Percentiles rank a stretch among this genome's conserved stretches.
Conservation (phyloP, 495 filamentous ascomycete species). For the Friedmanniomyces endolithicus region DNA sequence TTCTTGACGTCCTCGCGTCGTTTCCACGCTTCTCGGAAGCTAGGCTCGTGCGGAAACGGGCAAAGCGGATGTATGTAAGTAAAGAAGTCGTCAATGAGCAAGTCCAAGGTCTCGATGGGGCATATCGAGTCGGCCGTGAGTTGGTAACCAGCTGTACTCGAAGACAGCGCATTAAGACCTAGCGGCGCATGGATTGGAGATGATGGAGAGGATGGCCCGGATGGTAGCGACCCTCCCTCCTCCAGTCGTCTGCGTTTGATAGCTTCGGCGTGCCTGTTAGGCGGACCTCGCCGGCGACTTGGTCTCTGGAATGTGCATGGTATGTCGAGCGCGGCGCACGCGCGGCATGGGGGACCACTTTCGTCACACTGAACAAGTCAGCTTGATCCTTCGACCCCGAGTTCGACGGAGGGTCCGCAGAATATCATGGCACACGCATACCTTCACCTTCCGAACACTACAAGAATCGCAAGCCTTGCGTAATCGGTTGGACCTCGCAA, state of each 20-base stretch:
- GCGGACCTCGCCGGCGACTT: conserved; percentile 69
- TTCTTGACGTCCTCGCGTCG: conserved; percentile 57
- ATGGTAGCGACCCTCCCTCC: conserved; percentile 19
- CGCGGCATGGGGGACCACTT: conserved; percentile 62
- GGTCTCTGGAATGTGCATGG: conserved; percentile 73
- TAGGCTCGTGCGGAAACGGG: conserved; percentile 74
- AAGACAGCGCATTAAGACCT: conserved; percentile 32
- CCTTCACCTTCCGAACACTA: conserved; percentile 77
- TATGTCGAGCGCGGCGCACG: conserved; percentile 65
- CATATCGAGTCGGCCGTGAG: conserved; percentile 64
- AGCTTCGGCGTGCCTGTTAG: conserved; percentile 73
- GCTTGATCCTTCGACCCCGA: not conserved
- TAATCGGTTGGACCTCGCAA: conserved; percentile 40
- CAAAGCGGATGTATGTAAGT: conserved; percentile 79
- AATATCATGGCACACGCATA: conserved; percentile 21
- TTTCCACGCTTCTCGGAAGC: conserved; percentile 61
- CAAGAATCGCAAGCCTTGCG: conserved; percentile 78
- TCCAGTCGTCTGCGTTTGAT: conserved; percentile 57
- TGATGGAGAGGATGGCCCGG: conserved; percentile 30
- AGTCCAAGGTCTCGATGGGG: conserved; percentile 48
- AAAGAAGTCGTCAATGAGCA: conserved; percentile 77
- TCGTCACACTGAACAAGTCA: conserved; percentile 57
- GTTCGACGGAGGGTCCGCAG: not conserved
- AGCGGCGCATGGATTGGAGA: conserved; percentile 39
- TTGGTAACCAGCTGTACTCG: conserved; percentile 28